A percentile compares a stretch with the other conserved stretches of the same genome.
phyloP scores from a whole-genome alignment of 805 yeast genomes.

The Wickerhamiella australiensis region DNA sequence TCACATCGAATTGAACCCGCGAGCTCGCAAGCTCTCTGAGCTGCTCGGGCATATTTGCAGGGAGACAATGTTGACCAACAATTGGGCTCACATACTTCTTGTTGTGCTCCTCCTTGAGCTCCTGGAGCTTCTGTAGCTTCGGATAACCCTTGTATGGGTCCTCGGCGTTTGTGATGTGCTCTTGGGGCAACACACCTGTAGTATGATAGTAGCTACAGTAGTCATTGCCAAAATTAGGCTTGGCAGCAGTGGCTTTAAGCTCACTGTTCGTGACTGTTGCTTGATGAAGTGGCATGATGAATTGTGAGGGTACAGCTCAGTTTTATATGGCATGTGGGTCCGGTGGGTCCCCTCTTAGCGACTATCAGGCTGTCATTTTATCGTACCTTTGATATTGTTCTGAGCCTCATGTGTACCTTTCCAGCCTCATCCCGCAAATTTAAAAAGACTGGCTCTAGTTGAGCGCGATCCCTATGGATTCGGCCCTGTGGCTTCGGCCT shows the following conservation, averaged over 20 bases:
- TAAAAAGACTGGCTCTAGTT: no score
- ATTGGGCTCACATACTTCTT: constrained; percentile 44
- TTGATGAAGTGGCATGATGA: constrained; percentile 3
- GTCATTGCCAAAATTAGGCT: constrained; percentile 46
- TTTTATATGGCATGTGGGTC: constrained; percentile 1
- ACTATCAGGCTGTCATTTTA: no score
- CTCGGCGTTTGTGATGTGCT: constrained; percentile 49
- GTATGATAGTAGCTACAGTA: constrained; percentile 59
- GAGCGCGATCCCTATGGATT: no score
- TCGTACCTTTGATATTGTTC: no score
- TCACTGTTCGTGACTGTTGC: background rate
- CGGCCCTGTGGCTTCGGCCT: no score
- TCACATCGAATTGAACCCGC: constrained; percentile 66
- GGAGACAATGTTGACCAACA: constrained; percentile 48
- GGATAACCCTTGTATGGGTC: constrained; percentile 79
- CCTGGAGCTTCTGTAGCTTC: constrained; percentile 55
- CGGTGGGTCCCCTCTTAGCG: background rate
- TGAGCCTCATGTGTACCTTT: no score
- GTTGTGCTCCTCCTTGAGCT: constrained; percentile 51
- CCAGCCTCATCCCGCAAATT: no score
- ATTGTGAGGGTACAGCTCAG: background rate
- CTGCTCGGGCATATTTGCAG: constrained; percentile 42
- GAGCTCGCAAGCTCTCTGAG: constrained; percentile 50
- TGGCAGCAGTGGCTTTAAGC: constrained; percentile 14
- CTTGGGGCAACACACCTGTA: constrained; percentile 49